Base-by-base conservation (phyloP, 169 alveolate genomes). In the Plasmodium sp. region DNA sequence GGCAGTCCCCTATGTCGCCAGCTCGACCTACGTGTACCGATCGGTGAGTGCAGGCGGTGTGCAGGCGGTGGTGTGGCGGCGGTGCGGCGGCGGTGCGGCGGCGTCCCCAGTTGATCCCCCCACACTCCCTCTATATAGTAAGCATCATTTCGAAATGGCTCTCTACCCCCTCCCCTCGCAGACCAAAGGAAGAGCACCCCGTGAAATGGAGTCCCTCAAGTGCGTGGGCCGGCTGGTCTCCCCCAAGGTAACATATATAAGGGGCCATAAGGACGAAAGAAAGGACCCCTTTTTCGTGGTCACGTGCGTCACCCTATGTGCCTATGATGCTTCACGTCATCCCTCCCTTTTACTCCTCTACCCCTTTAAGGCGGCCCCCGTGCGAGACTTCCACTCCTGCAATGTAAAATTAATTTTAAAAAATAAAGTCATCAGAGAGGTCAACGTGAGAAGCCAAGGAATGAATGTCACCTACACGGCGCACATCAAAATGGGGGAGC, bases 401-500 rank as follows among this genome's bases (percentile, higher is more conserved):
- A 90, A 90, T 56, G 34, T 90, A 16, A 90, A 90, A 18, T 45
- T 90, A 39, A 31, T 90, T 72, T 48, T 90, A 6, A 58, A 48
- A 43, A 90, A 58, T 41, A 90, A 90, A 62, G 51, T 90, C 9
- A 58, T 90, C 31, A 56, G 90, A 43, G 83, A 90, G 31, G 39
- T 33, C 43, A 80, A 90, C 72, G 91, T 90, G 54, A 90, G 73
- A 79, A 45, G 80, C n/a, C 72, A 36, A 90, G 94, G 94, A 6
- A 31, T 79, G 14, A 33, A 80, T 33, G 16, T 90, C 34, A 72
- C 39, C 34, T 90, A 90, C 83, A 90, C 94, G 2, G 54, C 71
- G 56, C 94, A 90, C 58, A 80, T 90, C 14, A 80, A 90, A 80
- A 90, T 90, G 73, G 90, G 73, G 12, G 83, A 90, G 16, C 77